These are phyloP conservation scores for Botrytis paeoniae DNA, from an alignment of 2,329 filamentous ascomycete genomes.

Conservation along the genomic window DNA sequence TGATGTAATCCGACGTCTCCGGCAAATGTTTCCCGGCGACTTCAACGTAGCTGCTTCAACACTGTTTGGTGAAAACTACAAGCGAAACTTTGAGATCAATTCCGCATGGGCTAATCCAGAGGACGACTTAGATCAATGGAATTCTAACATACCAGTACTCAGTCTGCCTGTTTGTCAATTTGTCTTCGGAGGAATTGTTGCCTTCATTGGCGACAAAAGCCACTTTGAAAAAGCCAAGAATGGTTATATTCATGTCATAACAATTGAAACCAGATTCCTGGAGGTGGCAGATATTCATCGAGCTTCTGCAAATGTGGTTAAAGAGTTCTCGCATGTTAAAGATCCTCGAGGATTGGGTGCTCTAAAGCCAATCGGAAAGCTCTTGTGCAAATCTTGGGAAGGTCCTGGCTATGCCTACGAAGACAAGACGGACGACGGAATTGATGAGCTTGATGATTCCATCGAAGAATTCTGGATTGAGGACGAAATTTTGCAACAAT, in stretches of 20 bases:
- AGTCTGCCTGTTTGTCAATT: constrained; percentile 42
- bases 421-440: constrained; percentile 32
- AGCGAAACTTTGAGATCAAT: constrained; percentile 22
- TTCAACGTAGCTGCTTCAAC: constrained; percentile 77
- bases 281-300: constrained; percentile 55
- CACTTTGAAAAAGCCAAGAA: constrained; percentile 37
- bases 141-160: constrained; percentile 24
- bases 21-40: constrained; percentile 61
- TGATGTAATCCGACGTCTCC: constrained; percentile 52
- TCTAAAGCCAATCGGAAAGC: constrained; percentile 45
- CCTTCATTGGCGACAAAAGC: constrained; percentile 39
- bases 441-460: constrained; percentile 33
- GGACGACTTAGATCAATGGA: constrained; percentile 27
- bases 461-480: constrained; percentile 67
- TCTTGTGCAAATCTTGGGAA: constrained; percentile 45
- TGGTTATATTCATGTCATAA: constrained; percentile 42
- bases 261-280: constrained; percentile 54
- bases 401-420: constrained; percentile 35
- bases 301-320: constrained; percentile 43
- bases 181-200: constrained; percentile 46
- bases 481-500: constrained; percentile 52
- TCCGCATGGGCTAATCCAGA: constrained; percentile 28
- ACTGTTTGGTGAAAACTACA: constrained; percentile 56
- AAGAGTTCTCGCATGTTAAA: constrained; percentile 46
- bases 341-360: constrained; percentile 37